Conservation (phyloP, 2,329 filamentous ascomycete genomes). For the Periconia digitata region DNA sequence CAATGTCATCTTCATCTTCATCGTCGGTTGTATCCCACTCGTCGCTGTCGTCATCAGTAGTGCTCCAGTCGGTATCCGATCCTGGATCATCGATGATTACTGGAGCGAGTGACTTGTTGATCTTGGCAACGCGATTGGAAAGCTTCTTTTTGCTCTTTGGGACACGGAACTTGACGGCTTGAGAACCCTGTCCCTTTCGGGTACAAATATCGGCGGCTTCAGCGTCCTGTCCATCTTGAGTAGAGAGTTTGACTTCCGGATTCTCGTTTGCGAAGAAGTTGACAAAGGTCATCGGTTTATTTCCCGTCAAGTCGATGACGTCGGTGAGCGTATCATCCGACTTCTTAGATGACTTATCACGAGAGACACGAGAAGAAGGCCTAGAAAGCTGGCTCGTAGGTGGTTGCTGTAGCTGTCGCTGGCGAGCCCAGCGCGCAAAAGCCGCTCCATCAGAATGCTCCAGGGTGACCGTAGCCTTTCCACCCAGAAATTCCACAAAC, state of each 20-base stretch:
- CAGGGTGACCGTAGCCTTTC: neutral
- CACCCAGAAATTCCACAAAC: constrained; percentile 7
- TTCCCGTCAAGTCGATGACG: neutral
- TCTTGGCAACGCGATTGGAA: no score
- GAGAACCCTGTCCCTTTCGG: no score
- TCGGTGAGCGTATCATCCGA: neutral
- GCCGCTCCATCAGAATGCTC: constrained; percentile 6
- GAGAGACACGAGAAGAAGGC: neutral
- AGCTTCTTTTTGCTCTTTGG: no score
- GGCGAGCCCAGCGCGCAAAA: neutral
- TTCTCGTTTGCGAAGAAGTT: no score
- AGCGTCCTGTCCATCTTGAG: no score
- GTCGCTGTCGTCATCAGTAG: neutral
- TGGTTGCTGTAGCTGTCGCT: neutral
- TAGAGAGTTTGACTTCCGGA: no score
- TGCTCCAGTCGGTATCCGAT: neutral
- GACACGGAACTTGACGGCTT: no score
- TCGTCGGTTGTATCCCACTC: neutral
- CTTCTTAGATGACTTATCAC: neutral
- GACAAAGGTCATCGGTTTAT: neutral
- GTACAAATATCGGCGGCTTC: no score
- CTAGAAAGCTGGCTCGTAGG: neutral
- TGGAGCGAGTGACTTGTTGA: neutral
- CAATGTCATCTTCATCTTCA: neutral
- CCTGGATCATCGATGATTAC: neutral